Base-by-base conservation (phyloP, 2,329 filamentous ascomycete species). In the Fonsecaea nubica region DNA sequence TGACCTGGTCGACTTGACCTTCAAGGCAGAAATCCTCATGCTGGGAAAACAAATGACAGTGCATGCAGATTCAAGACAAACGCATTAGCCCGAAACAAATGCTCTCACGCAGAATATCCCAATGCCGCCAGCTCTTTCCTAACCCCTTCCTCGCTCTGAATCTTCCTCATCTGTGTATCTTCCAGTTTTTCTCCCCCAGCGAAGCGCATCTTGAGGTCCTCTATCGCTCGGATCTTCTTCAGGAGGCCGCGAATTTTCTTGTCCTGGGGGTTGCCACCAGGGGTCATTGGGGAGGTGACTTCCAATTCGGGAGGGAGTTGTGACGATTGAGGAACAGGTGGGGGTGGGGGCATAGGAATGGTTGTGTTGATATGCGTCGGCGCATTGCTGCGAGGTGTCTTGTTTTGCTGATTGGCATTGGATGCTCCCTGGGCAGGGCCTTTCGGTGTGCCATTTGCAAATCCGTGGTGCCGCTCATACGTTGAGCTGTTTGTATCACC, bases 161-260 rank as follows among this genome's bases (percentile, higher is more conserved):
- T 99, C 86, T 99, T 99, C 85, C 97, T 96, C 80, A 99, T 89
- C 82, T 99, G 95, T 36, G 95, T 99, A 76, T 97, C 94, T 82
- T 99, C 95, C 67, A 99, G 83, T 85, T 97, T 98, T 85, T 99
- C 95, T 4, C 94, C 94, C 38, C 90, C 90, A 2, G 94, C 95
- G 72, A 93, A 89, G 64, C 95, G 89, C 93, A 98, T 97, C 84
- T 98, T 97, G 68, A 99, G 83, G 77, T 99, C 95, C 77, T 99
- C 95, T 76, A 99, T 99, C 10, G 95, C 95, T 21, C 95, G 89
- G 69, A 99, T 91, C 86, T 99, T 99, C 87, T 99, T 99, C 78
- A 97, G 86, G 69, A 99, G 85, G 66, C 92, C 92, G 63, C 95
- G 86, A 69, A 97, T 87, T 84, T 98, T 99, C 88, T 98, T 99